phyloP scores from a whole-genome alignment of 768 basidiomycete species.

The Boletus subparvulus region DNA sequence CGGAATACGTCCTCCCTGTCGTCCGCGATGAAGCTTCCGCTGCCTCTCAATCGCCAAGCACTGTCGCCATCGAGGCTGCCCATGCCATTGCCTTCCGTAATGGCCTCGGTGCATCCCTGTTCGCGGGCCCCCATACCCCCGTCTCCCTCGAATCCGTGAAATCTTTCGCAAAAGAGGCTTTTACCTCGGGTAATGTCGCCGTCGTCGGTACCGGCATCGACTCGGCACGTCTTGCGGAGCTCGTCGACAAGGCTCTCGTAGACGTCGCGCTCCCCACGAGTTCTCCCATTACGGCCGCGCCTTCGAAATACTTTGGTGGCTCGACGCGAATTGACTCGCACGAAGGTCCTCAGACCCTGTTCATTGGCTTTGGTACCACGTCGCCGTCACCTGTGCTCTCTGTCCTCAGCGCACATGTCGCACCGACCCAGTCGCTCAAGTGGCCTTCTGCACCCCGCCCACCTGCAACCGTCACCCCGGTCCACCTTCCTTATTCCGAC shows the following conservation, averaged over 20 bases:
- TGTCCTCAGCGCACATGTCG: constrained; percentile 77
- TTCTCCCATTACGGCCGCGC: constrained; percentile 27
- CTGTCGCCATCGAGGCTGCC: constrained; percentile 80
- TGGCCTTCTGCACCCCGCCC: constrained; percentile 70
- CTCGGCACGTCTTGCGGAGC: constrained; percentile 61
- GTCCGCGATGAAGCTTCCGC: constrained; percentile 68
- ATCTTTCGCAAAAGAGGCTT: constrained; percentile 68
- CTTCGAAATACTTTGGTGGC: constrained; percentile 74
- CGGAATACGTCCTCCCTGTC: constrained; percentile 70
- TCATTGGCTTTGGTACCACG: constrained; percentile 85
- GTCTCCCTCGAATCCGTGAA: constrained; percentile 70
- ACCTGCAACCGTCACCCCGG: constrained; percentile 63
- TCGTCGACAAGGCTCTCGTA: constrained; percentile 70
- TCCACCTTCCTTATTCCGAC: constrained; percentile 89
- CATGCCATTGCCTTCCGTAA: constrained; percentile 91
- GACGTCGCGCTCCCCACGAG: constrained; percentile 33
- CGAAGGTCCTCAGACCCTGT: constrained; percentile 68
- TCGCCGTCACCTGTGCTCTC: constrained; percentile 70
- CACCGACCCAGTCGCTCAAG: constrained; percentile 78
- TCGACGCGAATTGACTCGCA: constrained; percentile 73
- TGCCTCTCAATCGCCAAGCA: constrained; percentile 58
- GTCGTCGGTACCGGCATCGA: constrained; percentile 88
- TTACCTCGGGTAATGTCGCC: constrained; percentile 75
- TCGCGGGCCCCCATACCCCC: constrained; percentile 67
- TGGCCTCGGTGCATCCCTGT: constrained; percentile 90